A percentile compares a stretch with the other conserved stretches of the same genome.
Evolutionary conservation across 2,329 filamentous ascomycete species (phyloP).

Genomic region (Fusarium solani-melongenae): DNA sequence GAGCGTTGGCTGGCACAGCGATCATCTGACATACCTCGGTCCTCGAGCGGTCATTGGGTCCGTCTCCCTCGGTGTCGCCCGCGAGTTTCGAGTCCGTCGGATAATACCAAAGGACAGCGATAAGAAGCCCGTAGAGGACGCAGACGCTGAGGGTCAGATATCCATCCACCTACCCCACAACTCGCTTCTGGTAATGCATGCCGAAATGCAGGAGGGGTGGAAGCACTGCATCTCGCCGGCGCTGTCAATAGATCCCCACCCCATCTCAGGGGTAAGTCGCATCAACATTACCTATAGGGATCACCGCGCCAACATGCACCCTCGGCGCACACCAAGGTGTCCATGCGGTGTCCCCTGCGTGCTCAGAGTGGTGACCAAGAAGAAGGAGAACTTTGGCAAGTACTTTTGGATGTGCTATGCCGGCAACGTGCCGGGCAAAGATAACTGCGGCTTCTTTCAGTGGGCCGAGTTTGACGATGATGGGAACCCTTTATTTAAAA

Average conservation of each 20-base stretch:
- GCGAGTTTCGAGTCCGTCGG: constrained; percentile 88
- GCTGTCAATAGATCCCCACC: constrained; percentile 83
- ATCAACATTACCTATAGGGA: constrained; percentile 96
- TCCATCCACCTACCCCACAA: constrained; percentile 95
- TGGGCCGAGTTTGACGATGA: constrained; percentile 92
- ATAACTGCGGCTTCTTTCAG: constrained; percentile 80
- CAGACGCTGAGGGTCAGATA: constrained; percentile 84
- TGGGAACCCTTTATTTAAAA: constrained; percentile 70
- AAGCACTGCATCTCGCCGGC: constrained; percentile 88
- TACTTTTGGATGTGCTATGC: constrained; percentile 97
- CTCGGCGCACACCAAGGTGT: constrained; percentile 81
- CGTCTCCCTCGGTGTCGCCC: constrained; percentile 88
- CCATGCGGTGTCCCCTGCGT: constrained; percentile 75
- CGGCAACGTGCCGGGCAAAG: constrained; percentile 74
- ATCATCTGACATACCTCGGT: constrained; percentile 92
- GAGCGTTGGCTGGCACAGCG: constrained; percentile 91
- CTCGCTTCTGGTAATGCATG: constrained; percentile 93
- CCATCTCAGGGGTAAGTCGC: constrained; percentile 79
- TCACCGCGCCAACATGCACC: constrained; percentile 82
- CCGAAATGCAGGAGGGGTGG: constrained; percentile 97
- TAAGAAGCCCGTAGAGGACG: constrained; percentile 51
- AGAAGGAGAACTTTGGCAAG: constrained; percentile 77
- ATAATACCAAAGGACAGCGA: constrained; percentile 71
- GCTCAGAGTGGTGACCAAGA: constrained; percentile 82
- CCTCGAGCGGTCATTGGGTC: constrained; percentile 90